These are phyloP conservation scores for Coniochaeta sp. DNA, from an alignment of 2,329 filamentous ascomycete species.

Conservation along the genomic window DNA sequence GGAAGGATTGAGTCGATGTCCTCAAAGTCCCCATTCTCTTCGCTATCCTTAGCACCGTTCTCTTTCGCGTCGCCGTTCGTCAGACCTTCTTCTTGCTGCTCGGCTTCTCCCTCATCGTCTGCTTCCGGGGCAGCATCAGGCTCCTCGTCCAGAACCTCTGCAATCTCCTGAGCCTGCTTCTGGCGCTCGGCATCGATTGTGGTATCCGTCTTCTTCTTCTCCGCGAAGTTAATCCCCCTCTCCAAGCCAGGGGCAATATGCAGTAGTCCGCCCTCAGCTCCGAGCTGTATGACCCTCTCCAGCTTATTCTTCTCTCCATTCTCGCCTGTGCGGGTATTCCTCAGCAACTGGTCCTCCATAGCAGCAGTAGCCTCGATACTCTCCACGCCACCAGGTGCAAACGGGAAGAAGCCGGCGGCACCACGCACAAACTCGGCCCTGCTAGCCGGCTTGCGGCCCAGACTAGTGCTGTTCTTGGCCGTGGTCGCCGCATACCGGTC, in stretches of 20 bases:
- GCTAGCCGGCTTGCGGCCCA: conserved; percentile 77
- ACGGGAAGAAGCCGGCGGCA: conserved; percentile 88
- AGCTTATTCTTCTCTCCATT: conserved; percentile 46
- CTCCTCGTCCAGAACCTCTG: conserved; percentile 50
- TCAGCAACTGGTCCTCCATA: conserved; percentile 67
- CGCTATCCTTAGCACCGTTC: conserved; percentile 20
- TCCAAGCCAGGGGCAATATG: conserved; percentile 75
- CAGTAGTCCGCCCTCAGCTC: conserved; percentile 68
- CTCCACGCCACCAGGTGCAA: conserved; percentile 84
- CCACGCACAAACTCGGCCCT: conserved; percentile 89
- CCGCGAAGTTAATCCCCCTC: conserved; percentile 67
- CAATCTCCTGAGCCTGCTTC: conserved; percentile 62
- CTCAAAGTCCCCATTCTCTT: conserved; percentile 38
- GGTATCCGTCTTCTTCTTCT: conserved; percentile 50
- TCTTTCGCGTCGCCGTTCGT: conserved; percentile 13
- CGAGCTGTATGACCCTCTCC: conserved; percentile 81
- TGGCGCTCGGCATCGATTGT: conserved; percentile 36
- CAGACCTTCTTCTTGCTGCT: conserved; percentile 15
- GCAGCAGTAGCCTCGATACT: conserved; percentile 79
- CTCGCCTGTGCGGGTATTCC: conserved; percentile 35
- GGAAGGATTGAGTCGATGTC: conserved; percentile 83
- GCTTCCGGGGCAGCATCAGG: conserved; percentile 28
- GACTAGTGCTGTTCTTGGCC: conserved; percentile 90
- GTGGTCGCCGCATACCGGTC: conserved; percentile 62
- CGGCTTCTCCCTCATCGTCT: conserved; percentile 22